Evolutionary conservation across 306 rosid genomes (phyloP).

Genomic region (Glycine latifolia): DNA sequence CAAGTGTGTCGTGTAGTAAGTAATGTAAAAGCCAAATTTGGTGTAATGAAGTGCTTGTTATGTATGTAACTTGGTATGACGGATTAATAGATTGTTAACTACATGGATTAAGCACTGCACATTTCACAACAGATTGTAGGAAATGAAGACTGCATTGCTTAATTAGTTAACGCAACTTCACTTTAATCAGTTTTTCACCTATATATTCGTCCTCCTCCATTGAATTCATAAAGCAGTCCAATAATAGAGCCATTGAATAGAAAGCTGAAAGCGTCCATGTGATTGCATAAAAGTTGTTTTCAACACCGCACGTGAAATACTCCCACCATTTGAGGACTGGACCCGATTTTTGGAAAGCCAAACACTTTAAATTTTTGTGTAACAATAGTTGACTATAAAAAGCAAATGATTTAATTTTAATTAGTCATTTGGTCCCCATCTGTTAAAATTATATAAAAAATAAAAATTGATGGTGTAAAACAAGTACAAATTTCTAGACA

Average conservation of each 20-base stretch:
- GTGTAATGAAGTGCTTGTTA: background rate
- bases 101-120: background rate
- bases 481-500: too few relatives aligned
- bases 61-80: background rate
- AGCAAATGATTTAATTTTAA: background rate
- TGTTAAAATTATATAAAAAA: too few relatives aligned
- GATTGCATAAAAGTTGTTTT: slow-evolving; percentile 46
- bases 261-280: slow-evolving; percentile 50
- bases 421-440: too few relatives aligned
- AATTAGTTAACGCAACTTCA: slow-evolving; percentile 18
- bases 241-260: slow-evolving; percentile 36
- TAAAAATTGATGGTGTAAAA: too few relatives aligned
- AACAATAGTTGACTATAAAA: background rate
- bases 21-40: background rate
- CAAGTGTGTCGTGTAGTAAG: too few relatives aligned
- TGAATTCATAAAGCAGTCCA: slow-evolving; percentile 39
- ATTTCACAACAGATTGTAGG: background rate
- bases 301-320: slow-evolving; percentile 49
- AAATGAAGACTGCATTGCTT: slow-evolving; percentile 14
- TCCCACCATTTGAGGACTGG: slow-evolving; percentile 27
- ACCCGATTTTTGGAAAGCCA: slow-evolving; percentile 16
- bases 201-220: background rate
- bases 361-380: background rate
- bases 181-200: slow-evolving; percentile 4
- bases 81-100: background rate